Base-by-base conservation (phyloP, 306 rosid species). In the Datisca glomerata region DNA sequence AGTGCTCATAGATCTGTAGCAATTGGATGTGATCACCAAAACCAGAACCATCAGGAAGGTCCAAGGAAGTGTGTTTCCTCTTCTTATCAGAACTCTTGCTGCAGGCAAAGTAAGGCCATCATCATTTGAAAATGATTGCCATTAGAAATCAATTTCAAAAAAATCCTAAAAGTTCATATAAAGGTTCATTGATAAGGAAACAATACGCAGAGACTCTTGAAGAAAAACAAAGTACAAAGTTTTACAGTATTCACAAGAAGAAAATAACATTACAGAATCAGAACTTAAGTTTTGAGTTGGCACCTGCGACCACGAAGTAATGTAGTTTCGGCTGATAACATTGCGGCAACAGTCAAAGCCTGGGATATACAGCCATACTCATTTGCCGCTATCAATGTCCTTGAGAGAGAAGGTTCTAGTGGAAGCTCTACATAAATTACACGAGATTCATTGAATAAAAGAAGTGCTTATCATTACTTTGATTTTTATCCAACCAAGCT, bases 11-110 rank as follows among this genome's bases (percentile, higher is more conserved):
- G 65, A 80, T 83, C 63, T 89, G 93, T 39, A 89, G 72, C 69
- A 83, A 78, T 28, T 83, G 95, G 57, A 89, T 80, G 55, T 89
- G 93, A 57, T 89, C 97, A 54, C 95, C 97, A 75, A 71, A 77
- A 51, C 97, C 97, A 60, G 69, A 77, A 45, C 95, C 95, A 77
- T 80, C 95, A 59, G 93, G 95, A 72, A 83, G 86, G 54, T 68
- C 74, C 59, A 64, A 19, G 35, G 51, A 39, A 21, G 59, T 41
- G 15, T 61, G 76, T 52, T 89, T 89, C 79, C 95, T 80, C 74
- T 80, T 89, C 67, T 74, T 89, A 45, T 83, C 95, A 18, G 58
- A 37, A 61, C 46, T 70, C 55, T 74, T 74, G 64, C 97, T 83
- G 68, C 64, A 55, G 45, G 27, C 18, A 46, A 48, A 56, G 59